Evolutionary conservation across 192 early-diverging fungal species (phyloP), one percentile per base, ranked within the genome.

Genomic region (Rhizoclosmatium sp.): DNA sequence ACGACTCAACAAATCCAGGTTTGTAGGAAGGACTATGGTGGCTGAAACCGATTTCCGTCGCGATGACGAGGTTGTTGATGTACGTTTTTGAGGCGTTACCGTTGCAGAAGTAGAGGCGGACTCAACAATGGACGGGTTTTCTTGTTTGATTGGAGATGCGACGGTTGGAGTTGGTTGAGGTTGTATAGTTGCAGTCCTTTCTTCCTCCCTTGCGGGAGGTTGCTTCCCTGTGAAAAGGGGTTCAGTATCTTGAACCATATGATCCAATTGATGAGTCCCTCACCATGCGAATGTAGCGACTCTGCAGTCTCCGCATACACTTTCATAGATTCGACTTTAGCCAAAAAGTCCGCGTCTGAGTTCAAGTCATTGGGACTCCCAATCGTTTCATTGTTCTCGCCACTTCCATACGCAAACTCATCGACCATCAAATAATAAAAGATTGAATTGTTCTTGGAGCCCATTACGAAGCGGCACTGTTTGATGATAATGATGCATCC

Each of bases 371-470:
- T 21, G 10, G 61, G 61, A 21, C 9, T 64, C 21, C 61, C 61
- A 64, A 64, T 64, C 5, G 21, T 9, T 4, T 0, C 61, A 64
- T 21, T 64, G 61, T 21, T 21, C 21, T 64, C 61, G 7, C 21
- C 61, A 64, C 61, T 21, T 10, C 5, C 10, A 39, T 39, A 64
- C 5, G 7, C 21, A 5, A 64, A 19, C 21, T 64, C 61, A 41
- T 64, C 61, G 9, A 21, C 61, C 40, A 64, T 21, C 21, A 64
- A 19, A 21, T 64, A 64, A 21, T 64, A 64, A 64, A 64, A 64
- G 14, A 31, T 31, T 54, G 61, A 21, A 64, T 64, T 21, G 12
- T 41, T 41, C 7, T 10, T 64, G 5, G 40, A 41, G 5, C 40
- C 40, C 5, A 64, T 64, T 5, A 9, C 21, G 23, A 64, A 64